These are phyloP conservation scores for Lathyrus tuberosus DNA, from an alignment of 306 rosid species.

Conservation along the genomic window DNA sequence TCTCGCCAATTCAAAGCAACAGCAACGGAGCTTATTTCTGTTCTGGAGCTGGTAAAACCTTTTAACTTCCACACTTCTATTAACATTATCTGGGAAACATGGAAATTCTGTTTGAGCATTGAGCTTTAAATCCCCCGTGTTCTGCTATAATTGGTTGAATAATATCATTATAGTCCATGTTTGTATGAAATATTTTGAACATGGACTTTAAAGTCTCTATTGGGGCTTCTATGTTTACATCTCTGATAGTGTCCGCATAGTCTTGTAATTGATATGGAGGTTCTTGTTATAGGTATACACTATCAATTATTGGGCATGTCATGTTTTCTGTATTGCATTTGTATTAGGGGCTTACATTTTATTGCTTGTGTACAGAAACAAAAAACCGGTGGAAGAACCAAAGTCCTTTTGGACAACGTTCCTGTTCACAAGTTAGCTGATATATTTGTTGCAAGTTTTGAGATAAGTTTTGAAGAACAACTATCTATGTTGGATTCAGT, in stretches of 20 bases:
- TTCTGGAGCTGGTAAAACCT: slow-evolving; percentile 83
- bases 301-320: slow-evolving; percentile 17
- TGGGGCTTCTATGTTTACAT: slow-evolving; percentile 25
- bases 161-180: neutral
- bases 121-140: slow-evolving; percentile 13
- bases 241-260: neutral
- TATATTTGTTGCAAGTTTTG: slow-evolving; percentile 99
- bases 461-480: slow-evolving; percentile 99
- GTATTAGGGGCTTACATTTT: slow-evolving; percentile 36
- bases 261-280: slow-evolving; percentile 7
- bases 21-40: slow-evolving; percentile 90
- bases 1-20: slow-evolving; percentile 98
- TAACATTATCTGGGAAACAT: slow-evolving; percentile 31
- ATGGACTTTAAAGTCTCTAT: neutral
- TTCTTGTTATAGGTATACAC: slow-evolving; percentile 3
- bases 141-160: slow-evolving; percentile 15
- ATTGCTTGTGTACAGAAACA: slow-evolving; percentile 72
- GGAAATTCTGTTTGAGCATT: slow-evolving; percentile 30
- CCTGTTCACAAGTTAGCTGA: slow-evolving; percentile 99
- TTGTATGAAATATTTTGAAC: neutral
- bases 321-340: slow-evolving; percentile 15
- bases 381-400: slow-evolving; percentile 96
- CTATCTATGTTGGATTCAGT: slow-evolving; percentile 88
- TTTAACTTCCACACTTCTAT: slow-evolving; percentile 30
- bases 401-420: slow-evolving; percentile 91